Evolutionary conservation across 306 rosid species (phyloP), one percentile per base, ranked within the genome.

Genomic region (Oemleria cerasiformis): DNA sequence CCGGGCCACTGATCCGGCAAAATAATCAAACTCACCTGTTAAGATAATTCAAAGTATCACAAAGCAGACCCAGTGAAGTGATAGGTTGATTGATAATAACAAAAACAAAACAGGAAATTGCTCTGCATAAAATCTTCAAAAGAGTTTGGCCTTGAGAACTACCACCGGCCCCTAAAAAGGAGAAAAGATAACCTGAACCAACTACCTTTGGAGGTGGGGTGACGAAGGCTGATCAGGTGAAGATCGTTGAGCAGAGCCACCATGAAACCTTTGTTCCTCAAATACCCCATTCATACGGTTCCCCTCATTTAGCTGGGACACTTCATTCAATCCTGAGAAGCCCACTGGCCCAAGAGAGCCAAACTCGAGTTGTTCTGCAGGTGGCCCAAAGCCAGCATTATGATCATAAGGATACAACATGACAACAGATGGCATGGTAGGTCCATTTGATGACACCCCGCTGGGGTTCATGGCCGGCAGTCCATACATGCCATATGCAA

Each of bases 171-270:
- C 34, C 49, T 2, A 0, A 14, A 17, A 42, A 14, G 14, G 16
- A 19, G 12, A 30, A 43, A 13, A 39, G 47, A 67, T 11, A 43
- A 72, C n/a, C 45, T 25, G 17, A 53, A 77, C 74, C 51, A 75
- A 64, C 73, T 87, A 91, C 97, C 97, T 87, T 68, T 88, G 81
- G 69, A 80, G 74, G 78, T 84, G 96, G 64, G 96, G 91, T 68
- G 96, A 87, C n/a, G 94, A 86, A 53, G 98, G 96, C 59, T 84
- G 96, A 78, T 94, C 96, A 16, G 90, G 92, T 53, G 96, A 85
- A 49, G 96, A 83, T n/a, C 65, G 83, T 79, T 80, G 97, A 41
- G 81, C 65, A 17, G 96, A 77, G 70, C 84, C 83, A 74, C 90
- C 83, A n/a, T 78, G 95, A 79, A 87, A 85, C 74, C 91, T 86